Evolutionary conservation across 2,329 filamentous ascomycete species (phyloP).

Genomic region (Remersonia thermophila): DNA sequence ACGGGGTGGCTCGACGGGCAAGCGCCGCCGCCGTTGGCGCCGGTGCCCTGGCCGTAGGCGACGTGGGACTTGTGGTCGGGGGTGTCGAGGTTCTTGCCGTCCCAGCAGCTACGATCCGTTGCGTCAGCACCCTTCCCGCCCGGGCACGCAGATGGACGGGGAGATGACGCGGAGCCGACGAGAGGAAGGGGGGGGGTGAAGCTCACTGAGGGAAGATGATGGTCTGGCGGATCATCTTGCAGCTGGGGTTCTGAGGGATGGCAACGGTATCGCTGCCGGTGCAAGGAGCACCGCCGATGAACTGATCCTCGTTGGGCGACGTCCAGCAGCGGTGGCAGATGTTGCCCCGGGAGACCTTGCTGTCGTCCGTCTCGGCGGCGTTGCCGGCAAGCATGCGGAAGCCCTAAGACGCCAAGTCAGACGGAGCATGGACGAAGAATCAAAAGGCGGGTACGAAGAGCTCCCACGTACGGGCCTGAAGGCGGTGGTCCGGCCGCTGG

Average conservation of each 20-base stretch:
- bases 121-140: not conserved
- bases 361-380: conserved; percentile 29
- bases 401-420: too few relatives aligned
- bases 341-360: conserved; percentile 26
- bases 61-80: conserved; percentile 29
- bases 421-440: too few relatives aligned
- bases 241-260: conserved; percentile 31
- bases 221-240: conserved; percentile 42
- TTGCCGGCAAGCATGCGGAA: conserved; percentile 36
- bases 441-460: not conserved
- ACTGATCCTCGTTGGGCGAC: conserved; percentile 32
- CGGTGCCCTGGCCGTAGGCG: conserved; percentile 31
- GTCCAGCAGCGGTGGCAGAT: conserved; percentile 38
- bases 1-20: conserved; percentile 35
- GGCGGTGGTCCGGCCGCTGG: conserved; percentile 29
- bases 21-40: conserved; percentile 32
- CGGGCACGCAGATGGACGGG: too few relatives aligned
- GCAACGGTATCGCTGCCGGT: conserved; percentile 36
- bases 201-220: conserved; percentile 34
- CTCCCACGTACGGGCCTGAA: conserved; percentile 25
- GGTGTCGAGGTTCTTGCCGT: conserved; percentile 33
- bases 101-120: conserved; percentile 29
- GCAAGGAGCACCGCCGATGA: conserved; percentile 38
- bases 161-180: too few relatives aligned
- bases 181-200: not conserved